Evolutionary conservation across 2,329 filamentous ascomycete genomes (phyloP).

Genomic region (Fusarium chlamydosporum): DNA sequence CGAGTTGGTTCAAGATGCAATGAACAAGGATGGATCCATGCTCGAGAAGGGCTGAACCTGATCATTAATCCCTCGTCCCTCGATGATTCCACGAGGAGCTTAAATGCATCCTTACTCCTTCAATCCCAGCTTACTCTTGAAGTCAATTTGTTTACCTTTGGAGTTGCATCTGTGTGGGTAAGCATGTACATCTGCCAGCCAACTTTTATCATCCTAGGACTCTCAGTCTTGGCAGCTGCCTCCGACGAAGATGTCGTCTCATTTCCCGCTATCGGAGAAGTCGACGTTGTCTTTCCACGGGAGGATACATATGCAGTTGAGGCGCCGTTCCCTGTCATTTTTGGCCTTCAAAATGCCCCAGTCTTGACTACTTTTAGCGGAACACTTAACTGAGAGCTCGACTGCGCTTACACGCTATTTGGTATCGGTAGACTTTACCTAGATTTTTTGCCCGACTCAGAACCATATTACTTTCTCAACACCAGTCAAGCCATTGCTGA

Average conservation of each 20-base stretch:
- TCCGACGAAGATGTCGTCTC: conserved; percentile 15
- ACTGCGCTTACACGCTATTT: conserved; percentile 25
- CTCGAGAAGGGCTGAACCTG: conserved; percentile 14
- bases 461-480: conserved; percentile 35
- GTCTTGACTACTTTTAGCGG: conserved; percentile 28
- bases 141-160: neutral
- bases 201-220: conserved; percentile 2
- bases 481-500: conserved; percentile 24
- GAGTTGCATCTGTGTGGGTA: neutral
- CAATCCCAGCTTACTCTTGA: too few relatives aligned
- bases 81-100: neutral
- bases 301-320: conserved; percentile 36
- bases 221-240: conserved; percentile 5
- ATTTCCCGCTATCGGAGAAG: conserved; percentile 32
- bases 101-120: neutral
- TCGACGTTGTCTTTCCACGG: conserved; percentile 34
- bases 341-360: conserved; percentile 35
- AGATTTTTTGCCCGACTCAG: conserved; percentile 13
- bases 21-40: conserved; percentile 35
- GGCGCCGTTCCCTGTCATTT: conserved; percentile 35
- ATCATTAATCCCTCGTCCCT: conserved; percentile 10
- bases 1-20: conserved; percentile 12
- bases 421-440: conserved; percentile 26
- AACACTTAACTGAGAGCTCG: conserved; percentile 28
- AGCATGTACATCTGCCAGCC: conserved; percentile 4